Percentiles rank a stretch among this genome's conserved stretches.
phyloP scores from a whole-genome alignment of 345 rosid genomes.

The Laguncularia racemosa region DNA sequence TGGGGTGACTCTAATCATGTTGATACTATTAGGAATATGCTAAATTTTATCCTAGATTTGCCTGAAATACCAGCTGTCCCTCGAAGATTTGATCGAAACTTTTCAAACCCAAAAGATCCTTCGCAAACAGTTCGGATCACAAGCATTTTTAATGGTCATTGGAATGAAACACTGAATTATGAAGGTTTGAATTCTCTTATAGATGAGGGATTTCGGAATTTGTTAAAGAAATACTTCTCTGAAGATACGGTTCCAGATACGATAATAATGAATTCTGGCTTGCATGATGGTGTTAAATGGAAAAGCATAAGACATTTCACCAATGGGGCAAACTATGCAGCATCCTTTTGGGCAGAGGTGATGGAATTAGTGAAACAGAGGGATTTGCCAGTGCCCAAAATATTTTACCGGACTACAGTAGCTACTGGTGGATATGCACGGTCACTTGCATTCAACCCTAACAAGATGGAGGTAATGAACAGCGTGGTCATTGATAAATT shows the following conservation, averaged over 20 bases:
- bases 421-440: slow-evolving; percentile 91
- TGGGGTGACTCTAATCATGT: slow-evolving; percentile 99
- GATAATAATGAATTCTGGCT: slow-evolving; percentile 78
- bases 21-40: slow-evolving; percentile 78
- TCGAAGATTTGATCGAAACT: slow-evolving; percentile 74
- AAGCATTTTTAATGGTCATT: slow-evolving; percentile 92
- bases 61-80: slow-evolving; percentile 64
- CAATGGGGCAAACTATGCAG: slow-evolving; percentile 54
- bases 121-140: slow-evolving; percentile 77
- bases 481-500: slow-evolving; percentile 66
- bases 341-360: slow-evolving; percentile 66
- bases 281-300: slow-evolving; percentile 86
- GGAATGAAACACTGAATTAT: slow-evolving; percentile 77
- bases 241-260: slow-evolving; percentile 71
- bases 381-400: slow-evolving; percentile 50
- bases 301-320: slow-evolving; percentile 40
- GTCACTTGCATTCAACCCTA: slow-evolving; percentile 64
- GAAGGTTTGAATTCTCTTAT: slow-evolving; percentile 77
- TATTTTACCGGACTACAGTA: slow-evolving; percentile 67
- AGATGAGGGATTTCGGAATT: slow-evolving; percentile 47
- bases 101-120: slow-evolving; percentile 53
- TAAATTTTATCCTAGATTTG: slow-evolving; percentile 65
- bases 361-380: slow-evolving; percentile 49
- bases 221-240: slow-evolving; percentile 62
- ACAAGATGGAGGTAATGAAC: slow-evolving; percentile 81